Percentiles rank a stretch among this genome's conserved stretches.
Conservation (phyloP, 768 basidiomycete genomes). For the Baorangia bicolor region DNA sequence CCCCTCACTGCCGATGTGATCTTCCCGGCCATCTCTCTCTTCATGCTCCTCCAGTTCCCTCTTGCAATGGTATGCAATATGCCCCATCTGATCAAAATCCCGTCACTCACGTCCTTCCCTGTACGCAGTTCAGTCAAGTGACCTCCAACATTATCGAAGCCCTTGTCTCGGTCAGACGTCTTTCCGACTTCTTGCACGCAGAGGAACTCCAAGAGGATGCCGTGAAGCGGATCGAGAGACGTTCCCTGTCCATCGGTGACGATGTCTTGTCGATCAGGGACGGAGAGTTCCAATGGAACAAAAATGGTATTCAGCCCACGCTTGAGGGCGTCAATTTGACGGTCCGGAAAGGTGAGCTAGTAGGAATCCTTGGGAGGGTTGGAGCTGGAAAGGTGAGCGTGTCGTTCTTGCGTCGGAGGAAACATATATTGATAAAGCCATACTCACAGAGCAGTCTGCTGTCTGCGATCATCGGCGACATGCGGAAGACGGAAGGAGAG, state of each 20-base stretch:
- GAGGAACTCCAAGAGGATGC: slow-evolving; percentile 83
- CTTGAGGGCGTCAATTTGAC: slow-evolving; percentile 76
- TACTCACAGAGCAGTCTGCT: slow-evolving; percentile 61
- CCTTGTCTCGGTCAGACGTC: slow-evolving; percentile 75
- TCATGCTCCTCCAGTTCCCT: slow-evolving; percentile 85
- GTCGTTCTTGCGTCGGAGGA: background rate
- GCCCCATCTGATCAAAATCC: background rate
- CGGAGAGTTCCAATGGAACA: slow-evolving; percentile 83
- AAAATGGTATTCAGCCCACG: slow-evolving; percentile 50
- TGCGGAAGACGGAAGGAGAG: slow-evolving; percentile 73
- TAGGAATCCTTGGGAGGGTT: slow-evolving; percentile 85
- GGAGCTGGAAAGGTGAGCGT: slow-evolving; percentile 79
- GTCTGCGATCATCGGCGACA: slow-evolving; percentile 84
- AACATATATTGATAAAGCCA: background rate
- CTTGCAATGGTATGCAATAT: slow-evolving; percentile 64
- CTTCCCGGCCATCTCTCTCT: slow-evolving; percentile 93
- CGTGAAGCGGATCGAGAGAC: slow-evolving; percentile 48
- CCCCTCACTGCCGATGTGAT: slow-evolving; percentile 89
- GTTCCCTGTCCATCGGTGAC: slow-evolving; percentile 53
- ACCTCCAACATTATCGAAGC: slow-evolving; percentile 85
- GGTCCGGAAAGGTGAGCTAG: slow-evolving; percentile 79
- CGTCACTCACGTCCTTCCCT: background rate
- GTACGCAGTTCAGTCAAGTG: slow-evolving; percentile 60
- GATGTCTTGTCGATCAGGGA: slow-evolving; percentile 68
- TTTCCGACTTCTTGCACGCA: slow-evolving; percentile 72